Base-by-base conservation (phyloP, 2,329 filamentous ascomycete species). In the Aspergillus cejpii region DNA sequence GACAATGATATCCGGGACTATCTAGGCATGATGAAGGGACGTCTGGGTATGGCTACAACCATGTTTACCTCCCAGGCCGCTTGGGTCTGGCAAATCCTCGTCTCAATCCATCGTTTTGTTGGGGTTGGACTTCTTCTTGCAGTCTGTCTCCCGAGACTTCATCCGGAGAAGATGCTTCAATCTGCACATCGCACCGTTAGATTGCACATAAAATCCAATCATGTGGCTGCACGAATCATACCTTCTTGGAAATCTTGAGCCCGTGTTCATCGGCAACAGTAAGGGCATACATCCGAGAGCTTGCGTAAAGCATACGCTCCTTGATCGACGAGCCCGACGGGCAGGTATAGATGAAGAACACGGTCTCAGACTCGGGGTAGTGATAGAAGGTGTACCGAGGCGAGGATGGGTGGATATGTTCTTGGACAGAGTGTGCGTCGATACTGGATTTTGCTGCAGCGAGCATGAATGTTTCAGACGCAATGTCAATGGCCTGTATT, bases 271-370 rank as follows among this genome's bases (percentile, higher is more conserved):
- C 74, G 15, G 78, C 78, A 45, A 76, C 50, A 20, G 61, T 57
- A 21, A 83, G 66, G n/a, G 77, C 75, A 51, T 72, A 71, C 21
- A 70, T 69, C 55, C 79, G 73, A 47, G 74, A 77, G 43, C 77
- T 78, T 19, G 80, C 79, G 62, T 83, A 81, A 47, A 83, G 56
- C 80, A 84, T 83, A 44, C 80, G 71, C 62, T 83, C 79, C 64
- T 80, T 82, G 60, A 83, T 78, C 61, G 78, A 80, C 11, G 77
- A 78, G 10, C 59, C 69, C 0, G 74, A 72, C 10, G 80, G 80
- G 60, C 80, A 84, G 15, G 80, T 81, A 58, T 81, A 83, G 47
- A 83, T 75, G 63, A 83, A 84, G 17, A 83, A 63, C 10, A 81
- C 69, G 1, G 64, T 58, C 5, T 67, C 63, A 10, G 69, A 69